Base-by-base conservation (phyloP, 2,329 filamentous ascomycete species). In the Aspergillus tamarii region DNA sequence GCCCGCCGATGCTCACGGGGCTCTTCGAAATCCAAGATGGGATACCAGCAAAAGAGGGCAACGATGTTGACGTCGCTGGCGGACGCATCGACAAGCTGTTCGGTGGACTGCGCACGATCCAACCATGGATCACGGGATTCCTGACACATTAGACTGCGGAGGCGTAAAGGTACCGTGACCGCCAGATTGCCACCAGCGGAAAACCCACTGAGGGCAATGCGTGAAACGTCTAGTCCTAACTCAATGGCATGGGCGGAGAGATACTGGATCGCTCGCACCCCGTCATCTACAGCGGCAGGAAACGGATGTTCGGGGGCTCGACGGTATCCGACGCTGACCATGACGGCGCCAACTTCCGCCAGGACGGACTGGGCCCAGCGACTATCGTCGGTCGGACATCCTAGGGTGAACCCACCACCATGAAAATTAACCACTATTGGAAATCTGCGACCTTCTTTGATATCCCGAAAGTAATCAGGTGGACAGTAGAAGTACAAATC, bases 381-480 rank as follows among this genome's bases (percentile, higher is more conserved):
- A 52, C 83, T 82, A 75, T 90, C 87, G 70, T 90, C 88, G 19
- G 83, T 84, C 9, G 87, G 82, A 6, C 79, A 82, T 5, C 87
- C 87, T 7, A 89, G 74, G 0, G 84, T 87, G 73, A 89, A 89
- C 1, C 87, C 87, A 50, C 87, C 87, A 19, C 87, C 87, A 66
- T 89, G 87, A 68, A 89, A 88, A 70, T 89, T 89, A 68, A 89
- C 83, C 2, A 88, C 81, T 4, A 87, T 84, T 0, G 87, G 86
- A 61, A 84, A 87, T 32, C 77, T 79, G 69, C 80, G 78, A 60
- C 76, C 77, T 64, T 80, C 71, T 72, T 70, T 71, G 23, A 70
- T 71, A 36, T 70, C 69, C 16, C 68, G 60, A 30, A 70, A 62
- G 61, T 82, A 82, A 46, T 73, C 69, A 14, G 75, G 67, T 19